Evolutionary conservation across 2,329 filamentous ascomycete genomes (phyloP).

Genomic region (Paracorniculantispora psalliotae): DNA sequence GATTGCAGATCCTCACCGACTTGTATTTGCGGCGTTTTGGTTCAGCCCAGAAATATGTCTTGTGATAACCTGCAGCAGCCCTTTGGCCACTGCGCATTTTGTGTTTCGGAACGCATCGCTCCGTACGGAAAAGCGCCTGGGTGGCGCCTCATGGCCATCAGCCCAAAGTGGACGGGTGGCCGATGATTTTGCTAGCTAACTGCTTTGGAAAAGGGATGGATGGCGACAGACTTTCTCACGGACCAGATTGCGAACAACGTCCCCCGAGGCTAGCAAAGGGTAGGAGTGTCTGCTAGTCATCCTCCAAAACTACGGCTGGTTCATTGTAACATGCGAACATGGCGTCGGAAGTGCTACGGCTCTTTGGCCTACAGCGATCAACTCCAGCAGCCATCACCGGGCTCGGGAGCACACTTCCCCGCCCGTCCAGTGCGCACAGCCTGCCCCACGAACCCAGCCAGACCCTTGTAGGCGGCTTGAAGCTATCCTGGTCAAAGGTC

Average conservation of each 20-base stretch:
- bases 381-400: constrained; percentile 13
- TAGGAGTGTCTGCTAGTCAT: background rate
- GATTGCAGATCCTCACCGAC: constrained; percentile 13
- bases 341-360: constrained; percentile 1
- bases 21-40: constrained; percentile 5
- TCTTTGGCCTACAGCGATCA: constrained; percentile 5
- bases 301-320: background rate
- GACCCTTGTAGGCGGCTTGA: background rate
- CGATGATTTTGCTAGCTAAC: background rate
- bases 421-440: constrained; percentile 2
- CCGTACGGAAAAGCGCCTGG: background rate
- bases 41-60: constrained; percentile 5
- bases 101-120: constrained; percentile 6
- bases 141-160: background rate
- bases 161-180: background rate
- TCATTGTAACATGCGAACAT: background rate
- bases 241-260: background rate
- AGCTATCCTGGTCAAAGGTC: background rate
- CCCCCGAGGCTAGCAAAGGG: background rate
- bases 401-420: constrained; percentile 11
- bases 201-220: background rate
- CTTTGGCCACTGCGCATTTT: background rate
- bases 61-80: constrained; percentile 10
- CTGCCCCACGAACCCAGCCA: constrained; percentile 3
- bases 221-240: background rate